Evolutionary conservation across 768 basidiomycete genomes (phyloP).

Genomic region (Trametes punicea): DNA sequence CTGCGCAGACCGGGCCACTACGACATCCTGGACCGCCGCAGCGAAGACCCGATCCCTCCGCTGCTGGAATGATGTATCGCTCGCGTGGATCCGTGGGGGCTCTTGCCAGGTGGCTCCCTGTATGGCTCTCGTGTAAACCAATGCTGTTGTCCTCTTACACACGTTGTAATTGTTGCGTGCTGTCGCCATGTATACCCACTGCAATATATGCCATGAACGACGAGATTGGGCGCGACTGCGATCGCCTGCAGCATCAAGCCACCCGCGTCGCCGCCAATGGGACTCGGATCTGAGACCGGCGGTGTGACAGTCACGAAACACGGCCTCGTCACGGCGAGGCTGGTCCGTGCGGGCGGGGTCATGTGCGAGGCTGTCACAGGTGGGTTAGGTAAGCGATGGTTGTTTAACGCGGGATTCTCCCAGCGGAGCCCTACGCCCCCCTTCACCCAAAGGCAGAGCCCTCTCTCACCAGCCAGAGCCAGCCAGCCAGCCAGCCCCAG

Average conservation of each 20-base stretch:
- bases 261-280: no score
- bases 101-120: background rate
- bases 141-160: background rate
- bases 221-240: background rate
- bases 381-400: conserved; percentile 20
- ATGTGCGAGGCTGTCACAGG: conserved; percentile 20
- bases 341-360: conserved; percentile 24
- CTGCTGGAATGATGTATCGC: conserved; percentile 6
- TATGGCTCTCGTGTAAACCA: background rate
- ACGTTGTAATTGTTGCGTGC: background rate
- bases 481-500: conserved; percentile 17
- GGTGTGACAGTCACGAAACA: conserved; percentile 20
- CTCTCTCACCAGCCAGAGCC: conserved; percentile 23
- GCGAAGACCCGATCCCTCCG: conserved; percentile 23
- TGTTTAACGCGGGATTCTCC: conserved; percentile 19
- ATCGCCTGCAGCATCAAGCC: background rate
- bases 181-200: background rate
- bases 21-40: conserved; percentile 56
- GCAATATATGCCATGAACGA: background rate
- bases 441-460: conserved; percentile 19
- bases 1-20: conserved; percentile 80
- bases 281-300: background rate
- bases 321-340: conserved; percentile 15
- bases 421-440: conserved; percentile 21
- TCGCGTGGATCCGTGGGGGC: background rate